A percentile compares a stretch with the other conserved stretches of the same genome.
These are phyloP conservation scores for Herpotrichia juniperi DNA, from an alignment of 2,329 filamentous ascomycete species.

Conservation along the genomic window DNA sequence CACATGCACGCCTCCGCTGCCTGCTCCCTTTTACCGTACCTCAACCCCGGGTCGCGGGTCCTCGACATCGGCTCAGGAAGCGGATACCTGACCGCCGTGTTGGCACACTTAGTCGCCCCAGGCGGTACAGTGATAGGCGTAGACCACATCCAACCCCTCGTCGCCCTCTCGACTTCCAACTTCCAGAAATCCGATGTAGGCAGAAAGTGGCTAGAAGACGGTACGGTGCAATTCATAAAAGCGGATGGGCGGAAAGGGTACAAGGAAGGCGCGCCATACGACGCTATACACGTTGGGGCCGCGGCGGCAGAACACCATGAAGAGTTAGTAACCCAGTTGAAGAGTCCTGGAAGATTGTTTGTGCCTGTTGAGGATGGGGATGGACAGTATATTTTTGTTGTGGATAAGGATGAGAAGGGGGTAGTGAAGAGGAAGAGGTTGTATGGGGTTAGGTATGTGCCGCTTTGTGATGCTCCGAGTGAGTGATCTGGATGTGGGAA, in stretches of 20 bases:
- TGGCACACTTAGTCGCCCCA: conserved; percentile 75
- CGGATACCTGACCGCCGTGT: conserved; percentile 83
- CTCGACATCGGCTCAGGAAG: conserved; percentile 57
- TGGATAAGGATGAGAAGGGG: conserved; percentile 74
- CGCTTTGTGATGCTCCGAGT: conserved; percentile 71
- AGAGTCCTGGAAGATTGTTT: conserved; percentile 78
- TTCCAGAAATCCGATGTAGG: conserved; percentile 52
- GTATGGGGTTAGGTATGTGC: conserved; percentile 78
- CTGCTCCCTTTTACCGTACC: conserved; percentile 65
- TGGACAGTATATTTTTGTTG: conserved; percentile 72
- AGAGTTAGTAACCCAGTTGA: conserved; percentile 77
- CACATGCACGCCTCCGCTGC: conserved; percentile 74
- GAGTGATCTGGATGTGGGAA: conserved; percentile 7
- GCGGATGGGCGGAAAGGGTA: conserved; percentile 67
- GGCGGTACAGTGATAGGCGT: conserved; percentile 54
- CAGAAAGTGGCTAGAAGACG: conserved; percentile 65
- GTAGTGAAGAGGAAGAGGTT: conserved; percentile 60
- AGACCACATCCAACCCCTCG: conserved; percentile 56
- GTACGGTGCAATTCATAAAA: conserved; percentile 71
- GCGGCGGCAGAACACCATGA: conserved; percentile 76
- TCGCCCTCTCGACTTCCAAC: conserved; percentile 49
- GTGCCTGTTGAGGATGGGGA: conserved; percentile 69
- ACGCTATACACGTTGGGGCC: conserved; percentile 95
- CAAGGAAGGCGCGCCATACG: conserved; percentile 66
- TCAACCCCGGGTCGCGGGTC: conserved; percentile 58